Base-by-base conservation (phyloP, 257 asterid genomes). In the Lavandula angustifolia region DNA sequence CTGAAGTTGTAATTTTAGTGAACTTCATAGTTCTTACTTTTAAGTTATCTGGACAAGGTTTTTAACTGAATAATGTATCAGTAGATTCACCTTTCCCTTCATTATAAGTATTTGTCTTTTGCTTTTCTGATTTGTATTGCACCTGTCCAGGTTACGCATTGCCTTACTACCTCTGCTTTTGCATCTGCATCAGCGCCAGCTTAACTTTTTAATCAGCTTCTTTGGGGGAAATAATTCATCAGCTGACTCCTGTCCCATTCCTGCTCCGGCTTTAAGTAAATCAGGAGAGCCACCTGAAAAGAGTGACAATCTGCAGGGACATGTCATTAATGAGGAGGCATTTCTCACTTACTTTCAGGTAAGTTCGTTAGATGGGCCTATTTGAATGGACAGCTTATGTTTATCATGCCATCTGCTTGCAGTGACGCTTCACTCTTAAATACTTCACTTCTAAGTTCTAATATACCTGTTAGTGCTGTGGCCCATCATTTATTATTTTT, bases 121-220 rank as follows among this genome's bases (percentile, higher is more conserved):
- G 64, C 37, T 17, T 71, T 60, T 63, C 73, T 77, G 48, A 63
- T 55, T 58, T 4, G 7, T 42, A 7, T 47, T 57, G 54, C 73
- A 31, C 70, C 52, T 77, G 50, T 54, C 62, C 85, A 94, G 99
- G 85, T 81, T 94, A 73, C 88, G 83, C n/a, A 70, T 90, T 68
- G 84, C 95, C 71, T 58, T 94, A 31, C 96, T 84, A 74, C 98
- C 99, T 13, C 60, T 94, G 66, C 87, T 80, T 42, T 72, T 94
- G 71, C 96, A 90, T 83, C 97, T 94, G 79, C 98, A 94, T 76
- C 99, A 94, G 81, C 85, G 81, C 79, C 98, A 94, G 69, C 95
- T 94, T 65, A 91, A 94, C 82, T 94, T 94, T 78, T 89, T 94
- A 84, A 83, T 84, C 76, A 78, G 82, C 83, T 90, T 94, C 80